A percentile compares a stretch with the other conserved stretches of the same genome.
Conservation (phyloP, 345 rosid genomes). For the Excoecaria cochinchinensis region DNA sequence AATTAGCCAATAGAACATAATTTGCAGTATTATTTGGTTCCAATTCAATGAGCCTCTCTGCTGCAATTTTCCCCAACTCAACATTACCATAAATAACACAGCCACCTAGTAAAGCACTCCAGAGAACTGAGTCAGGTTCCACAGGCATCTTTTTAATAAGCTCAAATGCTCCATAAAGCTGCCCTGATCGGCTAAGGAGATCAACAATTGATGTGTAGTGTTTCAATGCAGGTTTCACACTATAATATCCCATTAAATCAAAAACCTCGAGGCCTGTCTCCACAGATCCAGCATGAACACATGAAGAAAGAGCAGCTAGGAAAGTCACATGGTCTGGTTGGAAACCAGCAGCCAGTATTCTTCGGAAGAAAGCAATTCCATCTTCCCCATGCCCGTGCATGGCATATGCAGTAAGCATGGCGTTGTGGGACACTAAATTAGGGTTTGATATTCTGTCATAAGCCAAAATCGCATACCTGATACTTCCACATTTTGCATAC, state of each 20-base stretch:
- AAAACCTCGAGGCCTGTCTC: slow-evolving; percentile 19
- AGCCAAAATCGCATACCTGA: slow-evolving; percentile 13
- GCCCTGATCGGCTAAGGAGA: slow-evolving; percentile 26
- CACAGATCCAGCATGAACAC: slow-evolving; percentile 27
- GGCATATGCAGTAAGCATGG: slow-evolving; percentile 32
- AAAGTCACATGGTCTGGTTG: slow-evolving; percentile 25
- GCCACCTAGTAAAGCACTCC: slow-evolving; percentile 31
- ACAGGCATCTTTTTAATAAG: slow-evolving; percentile 22
- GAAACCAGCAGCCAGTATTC: slow-evolving; percentile 14
- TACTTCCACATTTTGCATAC: slow-evolving; percentile 30
- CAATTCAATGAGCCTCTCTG: slow-evolving; percentile 20
- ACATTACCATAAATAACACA: slow-evolving; percentile 22
- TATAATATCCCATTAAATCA: slow-evolving; percentile 17
- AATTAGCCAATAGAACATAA: slow-evolving; percentile 24
- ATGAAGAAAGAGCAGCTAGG: slow-evolving; percentile 23
- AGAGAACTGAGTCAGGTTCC: slow-evolving; percentile 28
- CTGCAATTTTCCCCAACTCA: slow-evolving; percentile 26
- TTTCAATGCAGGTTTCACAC: slow-evolving; percentile 20
- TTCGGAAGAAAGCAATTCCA: slow-evolving; percentile 25
- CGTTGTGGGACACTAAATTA: slow-evolving; percentile 34
- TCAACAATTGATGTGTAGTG: slow-evolving; percentile 31
- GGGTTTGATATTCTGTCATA: slow-evolving; percentile 25
- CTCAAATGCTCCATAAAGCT: slow-evolving; percentile 24
- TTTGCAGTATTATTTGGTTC: slow-evolving; percentile 26
- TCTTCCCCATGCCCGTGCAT: slow-evolving; percentile 29